These are phyloP conservation scores for Plasmodium billcollinsi DNA, from an alignment of 169 alveolate genomes.

Conservation along the genomic window DNA sequence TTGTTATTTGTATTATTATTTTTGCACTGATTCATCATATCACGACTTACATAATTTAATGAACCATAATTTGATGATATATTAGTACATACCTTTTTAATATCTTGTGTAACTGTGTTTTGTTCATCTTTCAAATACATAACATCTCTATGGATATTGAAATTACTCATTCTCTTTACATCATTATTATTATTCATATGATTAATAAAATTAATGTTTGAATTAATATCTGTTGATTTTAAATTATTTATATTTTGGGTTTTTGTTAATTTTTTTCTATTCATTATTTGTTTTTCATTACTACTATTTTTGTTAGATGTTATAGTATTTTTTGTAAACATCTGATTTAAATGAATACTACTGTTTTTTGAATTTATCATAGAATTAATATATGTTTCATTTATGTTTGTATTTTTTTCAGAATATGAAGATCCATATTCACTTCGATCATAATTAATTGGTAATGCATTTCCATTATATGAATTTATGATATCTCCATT, in stretches of 20 bases:
- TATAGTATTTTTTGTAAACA: constrained; percentile 7
- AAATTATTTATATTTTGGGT: constrained; percentile 6
- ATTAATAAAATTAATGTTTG: neutral
- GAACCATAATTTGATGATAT: constrained; percentile 2
- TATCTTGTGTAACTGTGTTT: neutral
- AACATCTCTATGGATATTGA: neutral
- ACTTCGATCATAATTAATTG: constrained; percentile 17
- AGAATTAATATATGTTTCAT: neutral
- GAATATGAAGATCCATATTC: neutral
- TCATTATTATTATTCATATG: neutral
- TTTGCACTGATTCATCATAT: neutral
- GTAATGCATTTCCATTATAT: neutral
- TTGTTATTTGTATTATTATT: neutral
- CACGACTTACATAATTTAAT: constrained; percentile 7
- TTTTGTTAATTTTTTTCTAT: constrained; percentile 25
- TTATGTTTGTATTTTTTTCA: neutral
- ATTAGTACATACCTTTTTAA: constrained; percentile 9
- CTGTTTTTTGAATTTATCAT: constrained; percentile 3
- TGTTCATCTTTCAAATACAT: constrained; percentile 1
- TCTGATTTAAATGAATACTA: constrained; percentile 11
- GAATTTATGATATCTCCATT: constrained; percentile 16
- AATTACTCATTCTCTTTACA: neutral
- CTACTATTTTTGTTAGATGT: neutral
- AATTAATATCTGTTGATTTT: constrained; percentile 8
- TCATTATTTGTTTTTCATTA: constrained; percentile 28